Conservation (phyloP, 1,284 basidiomycete genomes). For the Erythrobasidium hasegawianum region DNA sequence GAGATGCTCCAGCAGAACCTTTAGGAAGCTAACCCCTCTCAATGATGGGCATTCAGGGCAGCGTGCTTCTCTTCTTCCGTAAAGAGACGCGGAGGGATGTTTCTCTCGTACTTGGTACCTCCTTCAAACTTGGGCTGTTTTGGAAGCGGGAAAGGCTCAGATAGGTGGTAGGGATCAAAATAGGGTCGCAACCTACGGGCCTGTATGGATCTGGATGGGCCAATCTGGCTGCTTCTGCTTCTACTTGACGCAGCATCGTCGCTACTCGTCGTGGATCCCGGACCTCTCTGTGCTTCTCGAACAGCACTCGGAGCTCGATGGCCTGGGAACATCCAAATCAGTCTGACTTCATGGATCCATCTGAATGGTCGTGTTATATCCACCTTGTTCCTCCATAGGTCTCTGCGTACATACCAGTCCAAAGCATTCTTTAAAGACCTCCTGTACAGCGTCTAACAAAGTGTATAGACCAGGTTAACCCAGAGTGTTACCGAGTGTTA, state of each 20-base stretch:
- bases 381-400: conserved; percentile 44
- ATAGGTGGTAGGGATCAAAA: background rate
- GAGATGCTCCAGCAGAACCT: too few relatives aligned
- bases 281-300: conserved; percentile 47
- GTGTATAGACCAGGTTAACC: too few relatives aligned
- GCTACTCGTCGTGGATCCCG: conserved; percentile 47
- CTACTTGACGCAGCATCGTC: conserved; percentile 43
- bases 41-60: conserved; percentile 38
- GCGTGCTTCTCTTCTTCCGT: conserved; percentile 43
- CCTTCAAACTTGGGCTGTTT: conserved; percentile 41
- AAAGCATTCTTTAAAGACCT: conserved; percentile 46
- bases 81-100: conserved; percentile 44
- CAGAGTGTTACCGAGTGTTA: too few relatives aligned
- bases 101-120: conserved; percentile 47
- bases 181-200: conserved; percentile 37
- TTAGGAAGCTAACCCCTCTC: background rate
- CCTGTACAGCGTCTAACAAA: conserved; percentile 44
- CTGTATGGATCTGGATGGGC: conserved; percentile 47
- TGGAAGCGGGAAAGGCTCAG: background rate
- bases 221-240: conserved; percentile 41
- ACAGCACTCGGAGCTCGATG: conserved; percentile 47
- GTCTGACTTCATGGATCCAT: background rate
- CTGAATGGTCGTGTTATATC: background rate
- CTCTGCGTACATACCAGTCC: conserved; percentile 47
- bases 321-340: conserved; percentile 35